A percentile compares a stretch with the other conserved stretches of the same genome.
These are phyloP conservation scores for Agapanthus africanus DNA, from an alignment of 106 monocot species.

Conservation along the genomic window DNA sequence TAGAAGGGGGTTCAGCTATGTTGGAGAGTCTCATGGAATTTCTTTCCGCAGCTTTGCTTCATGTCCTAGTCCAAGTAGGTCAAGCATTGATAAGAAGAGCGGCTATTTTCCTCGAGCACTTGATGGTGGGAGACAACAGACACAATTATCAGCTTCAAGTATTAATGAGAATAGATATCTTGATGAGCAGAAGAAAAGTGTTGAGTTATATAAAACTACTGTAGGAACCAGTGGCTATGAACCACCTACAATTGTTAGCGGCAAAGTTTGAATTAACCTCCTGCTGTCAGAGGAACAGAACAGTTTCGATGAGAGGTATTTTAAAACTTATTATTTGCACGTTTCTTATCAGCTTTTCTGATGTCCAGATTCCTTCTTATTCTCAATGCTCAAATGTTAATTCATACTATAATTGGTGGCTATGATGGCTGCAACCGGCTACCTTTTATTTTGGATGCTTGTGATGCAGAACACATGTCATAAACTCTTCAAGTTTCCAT, in stretches of 20 bases:
- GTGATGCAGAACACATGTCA: slow-evolving; percentile 2
- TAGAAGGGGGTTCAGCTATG: slow-evolving; percentile 1
- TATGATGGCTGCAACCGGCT: background rate
- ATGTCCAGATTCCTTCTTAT: background rate
- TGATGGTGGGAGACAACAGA: slow-evolving; percentile 1
- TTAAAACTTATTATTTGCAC: background rate
- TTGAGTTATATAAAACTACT: background rate
- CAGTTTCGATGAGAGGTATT: slow-evolving; percentile 78
- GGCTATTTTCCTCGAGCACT: background rate
- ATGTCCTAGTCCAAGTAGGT: slow-evolving; percentile 52
- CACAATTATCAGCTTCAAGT: slow-evolving; percentile 4
- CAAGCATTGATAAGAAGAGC: background rate
- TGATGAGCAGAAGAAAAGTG: background rate
- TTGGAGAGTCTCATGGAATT: slow-evolving; percentile 9
- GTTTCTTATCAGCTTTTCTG: background rate
- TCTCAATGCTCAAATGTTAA: background rate
- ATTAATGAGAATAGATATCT: slow-evolving; percentile 4
- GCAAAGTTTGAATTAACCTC: background rate
- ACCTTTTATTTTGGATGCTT: background rate
- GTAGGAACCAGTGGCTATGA: background rate
- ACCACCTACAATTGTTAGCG: background rate
- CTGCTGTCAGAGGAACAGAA: slow-evolving; percentile 39
- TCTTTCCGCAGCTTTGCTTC: slow-evolving; percentile 28
- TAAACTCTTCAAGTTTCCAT: no score
- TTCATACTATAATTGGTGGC: background rate